A percentile compares a stretch with the other conserved stretches of the same genome.
Evolutionary conservation across 495 filamentous ascomycete genomes (phyloP).

Genomic region (Parathielavia appendiculata): DNA sequence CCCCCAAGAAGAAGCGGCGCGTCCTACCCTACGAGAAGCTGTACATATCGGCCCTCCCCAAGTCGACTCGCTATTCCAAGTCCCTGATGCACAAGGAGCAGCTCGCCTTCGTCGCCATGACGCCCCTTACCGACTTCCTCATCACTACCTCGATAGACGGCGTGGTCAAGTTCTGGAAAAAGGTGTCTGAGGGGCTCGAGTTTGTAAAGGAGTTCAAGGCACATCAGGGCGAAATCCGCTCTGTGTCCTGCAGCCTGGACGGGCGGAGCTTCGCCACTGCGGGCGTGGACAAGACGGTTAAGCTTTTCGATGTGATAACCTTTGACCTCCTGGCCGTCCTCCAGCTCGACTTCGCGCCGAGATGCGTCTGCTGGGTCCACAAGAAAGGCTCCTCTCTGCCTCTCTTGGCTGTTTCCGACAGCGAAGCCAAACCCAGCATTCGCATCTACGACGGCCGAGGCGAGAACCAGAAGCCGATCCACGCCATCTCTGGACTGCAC

Average conservation of each 20-base stretch:
- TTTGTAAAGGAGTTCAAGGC: slow-evolving; percentile 97
- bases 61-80: slow-evolving; percentile 79
- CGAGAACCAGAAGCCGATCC: slow-evolving; percentile 65
- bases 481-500: slow-evolving; percentile 71
- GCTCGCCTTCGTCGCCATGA: slow-evolving; percentile 76
- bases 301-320: slow-evolving; percentile 93
- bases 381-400: slow-evolving; percentile 80
- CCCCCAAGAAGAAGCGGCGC: slow-evolving; percentile 85
- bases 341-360: slow-evolving; percentile 65
- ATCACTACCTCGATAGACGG: slow-evolving; percentile 92
- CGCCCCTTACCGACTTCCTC: slow-evolving; percentile 85
- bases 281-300: slow-evolving; percentile 80
- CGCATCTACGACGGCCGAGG: slow-evolving; percentile 85
- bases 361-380: slow-evolving; percentile 89
- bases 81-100: slow-evolving; percentile 99
- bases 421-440: slow-evolving; percentile 61
- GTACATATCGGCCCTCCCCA: slow-evolving; percentile 84
- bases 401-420: slow-evolving; percentile 80
- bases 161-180: slow-evolving; percentile 99
- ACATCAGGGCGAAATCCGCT: slow-evolving; percentile 77
- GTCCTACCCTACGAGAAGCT: slow-evolving; percentile 91
- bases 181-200: slow-evolving; percentile 81
- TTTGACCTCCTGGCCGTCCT: slow-evolving; percentile 87
- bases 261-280: slow-evolving; percentile 91
- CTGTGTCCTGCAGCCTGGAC: slow-evolving; percentile 78